Percentiles rank a stretch among this genome's conserved stretches.
Evolutionary conservation across 306 rosid genomes (phyloP).

Genomic region (Vigna angularis): DNA sequence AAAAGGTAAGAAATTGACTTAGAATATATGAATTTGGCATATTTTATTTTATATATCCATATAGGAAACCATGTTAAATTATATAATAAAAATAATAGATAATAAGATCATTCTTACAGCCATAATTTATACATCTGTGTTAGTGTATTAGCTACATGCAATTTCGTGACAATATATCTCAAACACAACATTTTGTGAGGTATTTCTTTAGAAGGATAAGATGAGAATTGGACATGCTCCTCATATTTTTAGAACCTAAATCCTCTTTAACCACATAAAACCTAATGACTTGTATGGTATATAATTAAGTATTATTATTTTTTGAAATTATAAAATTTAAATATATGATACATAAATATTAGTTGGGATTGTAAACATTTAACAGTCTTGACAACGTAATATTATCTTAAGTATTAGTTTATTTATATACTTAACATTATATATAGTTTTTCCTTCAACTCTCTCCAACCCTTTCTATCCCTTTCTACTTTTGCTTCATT

Average conservation of each 20-base stretch:
- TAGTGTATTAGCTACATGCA: neutral
- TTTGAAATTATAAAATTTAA: too few relatives aligned
- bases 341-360: too few relatives aligned
- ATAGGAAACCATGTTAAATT: neutral
- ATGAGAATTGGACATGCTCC: neutral
- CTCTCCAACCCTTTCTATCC: neutral
- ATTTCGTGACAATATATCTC: neutral
- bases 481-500: neutral
- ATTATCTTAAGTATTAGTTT: too few relatives aligned
- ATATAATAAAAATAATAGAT: neutral
- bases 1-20: neutral
- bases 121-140: neutral
- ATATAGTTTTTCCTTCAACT: neutral
- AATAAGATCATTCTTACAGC: neutral
- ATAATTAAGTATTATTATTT: too few relatives aligned
- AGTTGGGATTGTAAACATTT: too few relatives aligned
- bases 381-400: too few relatives aligned
- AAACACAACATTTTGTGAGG: neutral
- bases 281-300: too few relatives aligned
- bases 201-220: neutral
- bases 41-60: neutral
- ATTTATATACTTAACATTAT: too few relatives aligned
- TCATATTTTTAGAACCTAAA: neutral
- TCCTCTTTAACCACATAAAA: neutral
- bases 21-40: neutral